Base-by-base conservation (phyloP, 2,329 filamentous ascomycete genomes). In the Madurella fahalii region DNA sequence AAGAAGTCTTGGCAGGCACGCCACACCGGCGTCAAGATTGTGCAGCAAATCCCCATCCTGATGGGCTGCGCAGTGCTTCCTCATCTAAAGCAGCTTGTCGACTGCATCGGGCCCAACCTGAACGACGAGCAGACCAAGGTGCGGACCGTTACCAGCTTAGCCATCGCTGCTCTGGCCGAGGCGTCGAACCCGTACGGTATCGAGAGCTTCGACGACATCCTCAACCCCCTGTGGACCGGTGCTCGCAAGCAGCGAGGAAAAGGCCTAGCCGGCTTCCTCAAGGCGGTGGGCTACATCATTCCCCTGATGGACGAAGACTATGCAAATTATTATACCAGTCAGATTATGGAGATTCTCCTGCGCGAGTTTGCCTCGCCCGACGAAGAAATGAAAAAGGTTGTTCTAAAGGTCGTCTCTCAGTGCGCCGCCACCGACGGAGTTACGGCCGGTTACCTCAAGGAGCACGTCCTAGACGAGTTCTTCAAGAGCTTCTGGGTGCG, bases 341-440 rank as follows among this genome's bases (percentile, higher is more conserved):
- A 99, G 71, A 96, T 99, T 66, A 97, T 99, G 93, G 94, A 97
- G 71, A 97, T 97, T 65, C 77, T 99, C 13, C 83, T 97, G 31
- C 85, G 94, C 65, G 94, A 99, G 69, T 99, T 99, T 67, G 89
- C 91, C 7, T 96, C 93, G 0, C 94, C 94, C 0, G 94, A 99
- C 62, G 94, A 99, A 72, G 94, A 99, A 72, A 99, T 99, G 94
- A 99, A 97, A 76, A 99, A 99, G 76, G 94, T 99, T 1, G 94
- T 99, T 8, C 77, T 99, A 55, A 97, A 97, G 73, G 94, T 99
- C 30, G 85, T 99, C 15, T 96, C 92, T 16, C 94, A 99, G 68
- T 97, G 94, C 68, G 90, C 94, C 8, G 87, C 87, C 63, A 97
- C 93, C 2, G 89, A 95, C 67, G 94, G 94, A 74, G 94, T 99